Conservation (phyloP, 2,329 filamentous ascomycete species). For the Neonectria ditissima region DNA sequence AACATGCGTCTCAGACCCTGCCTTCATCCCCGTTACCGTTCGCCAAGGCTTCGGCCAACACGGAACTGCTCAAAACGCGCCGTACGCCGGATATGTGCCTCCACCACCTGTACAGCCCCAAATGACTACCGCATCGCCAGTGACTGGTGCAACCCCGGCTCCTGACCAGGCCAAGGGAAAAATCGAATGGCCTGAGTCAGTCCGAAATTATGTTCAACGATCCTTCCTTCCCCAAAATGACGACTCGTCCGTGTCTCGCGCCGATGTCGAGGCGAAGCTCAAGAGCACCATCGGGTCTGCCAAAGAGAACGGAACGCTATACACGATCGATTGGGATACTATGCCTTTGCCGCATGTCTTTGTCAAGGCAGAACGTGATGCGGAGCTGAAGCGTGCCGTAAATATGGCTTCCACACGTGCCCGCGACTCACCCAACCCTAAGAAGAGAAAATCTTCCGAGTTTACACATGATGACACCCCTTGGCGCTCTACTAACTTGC, state of each 20-base stretch:
- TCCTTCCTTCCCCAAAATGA: slow-evolving; percentile 84
- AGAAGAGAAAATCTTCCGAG: slow-evolving; percentile 87
- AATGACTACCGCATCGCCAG: slow-evolving; percentile 40
- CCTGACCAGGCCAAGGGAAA: slow-evolving; percentile 63
- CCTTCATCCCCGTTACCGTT: slow-evolving; percentile 72
- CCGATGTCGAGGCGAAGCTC: slow-evolving; percentile 85
- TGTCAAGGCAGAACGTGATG: slow-evolving; percentile 76
- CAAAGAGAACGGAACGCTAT: slow-evolving; percentile 78
- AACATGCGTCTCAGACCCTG: slow-evolving; percentile 57
- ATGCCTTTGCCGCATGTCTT: slow-evolving; percentile 88
- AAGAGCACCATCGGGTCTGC: slow-evolving; percentile 87
- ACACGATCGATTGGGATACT: slow-evolving; percentile 82
- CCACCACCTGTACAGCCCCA: slow-evolving; percentile 43
- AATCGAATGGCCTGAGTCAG: slow-evolving; percentile 83
- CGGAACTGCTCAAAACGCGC: slow-evolving; percentile 49
- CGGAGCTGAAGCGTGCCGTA: slow-evolving; percentile 56
- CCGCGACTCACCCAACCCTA: slow-evolving; percentile 58
- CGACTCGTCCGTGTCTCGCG: slow-evolving; percentile 69
- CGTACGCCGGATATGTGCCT: slow-evolving; percentile 49
- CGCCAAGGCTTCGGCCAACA: slow-evolving; percentile 69
- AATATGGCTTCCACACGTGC: slow-evolving; percentile 38
- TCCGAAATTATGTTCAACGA: slow-evolving; percentile 88
- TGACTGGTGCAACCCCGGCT: slow-evolving; percentile 46
- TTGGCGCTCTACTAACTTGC: slow-evolving; percentile 79
- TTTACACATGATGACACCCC: slow-evolving; percentile 70